Percentiles rank a stretch among this genome's conserved stretches.
phyloP scores from a whole-genome alignment of 2,329 filamentous ascomycete species.

The Fusarium redolens region DNA sequence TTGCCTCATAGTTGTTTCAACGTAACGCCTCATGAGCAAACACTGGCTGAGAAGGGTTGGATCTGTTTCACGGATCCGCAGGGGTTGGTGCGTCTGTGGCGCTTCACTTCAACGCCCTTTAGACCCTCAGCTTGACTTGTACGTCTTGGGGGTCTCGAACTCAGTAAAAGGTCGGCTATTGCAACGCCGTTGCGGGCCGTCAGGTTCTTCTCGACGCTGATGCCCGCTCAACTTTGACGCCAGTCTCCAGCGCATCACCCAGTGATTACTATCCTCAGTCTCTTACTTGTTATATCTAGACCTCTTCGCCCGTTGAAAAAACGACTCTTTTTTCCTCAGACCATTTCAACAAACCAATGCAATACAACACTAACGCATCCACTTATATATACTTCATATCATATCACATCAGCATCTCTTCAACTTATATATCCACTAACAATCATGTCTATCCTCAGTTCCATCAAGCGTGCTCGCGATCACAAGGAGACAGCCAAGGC shows the following conservation, averaged over 20 bases:
- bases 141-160: constrained; percentile 28
- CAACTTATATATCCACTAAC: constrained; percentile 1
- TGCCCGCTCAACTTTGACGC: constrained; percentile 25
- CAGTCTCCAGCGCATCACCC: constrained; percentile 20
- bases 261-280: neutral
- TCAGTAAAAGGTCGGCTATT: constrained; percentile 26
- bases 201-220: neutral
- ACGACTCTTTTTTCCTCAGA: constrained; percentile 8
- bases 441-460: constrained; percentile 68
- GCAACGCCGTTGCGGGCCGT: constrained; percentile 31
- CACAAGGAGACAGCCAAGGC: constrained; percentile 66
- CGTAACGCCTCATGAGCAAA: constrained; percentile 3
- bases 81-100: constrained; percentile 18
- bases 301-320: neutral
- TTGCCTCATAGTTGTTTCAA: constrained; percentile 22
- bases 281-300: constrained; percentile 27
- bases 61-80: constrained; percentile 7
- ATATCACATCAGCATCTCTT: neutral
- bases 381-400: neutral
- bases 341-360: constrained; percentile 1
- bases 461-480: constrained; percentile 63
- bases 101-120: constrained; percentile 30
- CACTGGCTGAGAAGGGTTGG: neutral
- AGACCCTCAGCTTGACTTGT: neutral
- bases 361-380: neutral